These are phyloP conservation scores for Spongiforma sp. DNA, from an alignment of 1,284 basidiomycete genomes.

Conservation along the genomic window DNA sequence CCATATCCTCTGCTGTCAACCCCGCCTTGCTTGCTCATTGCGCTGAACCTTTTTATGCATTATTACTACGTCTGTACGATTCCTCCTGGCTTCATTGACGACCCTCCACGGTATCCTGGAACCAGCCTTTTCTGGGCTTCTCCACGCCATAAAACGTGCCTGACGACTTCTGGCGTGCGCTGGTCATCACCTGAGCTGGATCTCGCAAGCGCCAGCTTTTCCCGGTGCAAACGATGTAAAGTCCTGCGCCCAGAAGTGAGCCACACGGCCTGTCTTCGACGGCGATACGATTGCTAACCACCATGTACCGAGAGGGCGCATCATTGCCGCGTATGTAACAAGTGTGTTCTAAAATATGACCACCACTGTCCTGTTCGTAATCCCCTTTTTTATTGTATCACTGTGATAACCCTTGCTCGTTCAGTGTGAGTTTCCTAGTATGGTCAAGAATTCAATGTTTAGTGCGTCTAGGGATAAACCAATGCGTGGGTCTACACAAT, in stretches of 20 bases:
- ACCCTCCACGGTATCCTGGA: constrained; percentile 42
- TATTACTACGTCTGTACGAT: constrained; percentile 87
- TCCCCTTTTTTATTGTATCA: neutral
- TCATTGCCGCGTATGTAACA: constrained; percentile 94
- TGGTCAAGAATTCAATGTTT: neutral
- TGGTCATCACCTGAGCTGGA: constrained; percentile 46
- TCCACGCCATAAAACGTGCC: constrained; percentile 28
- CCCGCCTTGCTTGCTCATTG: constrained; percentile 75
- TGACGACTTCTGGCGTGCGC: constrained; percentile 14
- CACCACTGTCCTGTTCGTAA: constrained; percentile 85
- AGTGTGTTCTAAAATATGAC: constrained; percentile 93
- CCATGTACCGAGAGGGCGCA: constrained; percentile 80
- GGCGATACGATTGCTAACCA: constrained; percentile 15
- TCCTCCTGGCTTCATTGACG: constrained; percentile 69
- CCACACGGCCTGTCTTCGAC: constrained; percentile 10
- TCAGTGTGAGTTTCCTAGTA: constrained; percentile 30
- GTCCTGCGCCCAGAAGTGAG: constrained; percentile 84
- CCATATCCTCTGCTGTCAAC: constrained; percentile 59
- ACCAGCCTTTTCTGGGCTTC: constrained; percentile 60
- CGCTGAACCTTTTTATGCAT: constrained; percentile 78
- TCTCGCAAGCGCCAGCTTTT: constrained; percentile 56
- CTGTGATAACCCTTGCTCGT: constrained; percentile 7
- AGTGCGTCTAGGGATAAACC: constrained; percentile 84
- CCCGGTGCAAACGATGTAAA: constrained; percentile 74
- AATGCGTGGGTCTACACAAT: constrained; percentile 95